Conservation (phyloP, 345 rosid species). For the Stellera chamaejasme region DNA sequence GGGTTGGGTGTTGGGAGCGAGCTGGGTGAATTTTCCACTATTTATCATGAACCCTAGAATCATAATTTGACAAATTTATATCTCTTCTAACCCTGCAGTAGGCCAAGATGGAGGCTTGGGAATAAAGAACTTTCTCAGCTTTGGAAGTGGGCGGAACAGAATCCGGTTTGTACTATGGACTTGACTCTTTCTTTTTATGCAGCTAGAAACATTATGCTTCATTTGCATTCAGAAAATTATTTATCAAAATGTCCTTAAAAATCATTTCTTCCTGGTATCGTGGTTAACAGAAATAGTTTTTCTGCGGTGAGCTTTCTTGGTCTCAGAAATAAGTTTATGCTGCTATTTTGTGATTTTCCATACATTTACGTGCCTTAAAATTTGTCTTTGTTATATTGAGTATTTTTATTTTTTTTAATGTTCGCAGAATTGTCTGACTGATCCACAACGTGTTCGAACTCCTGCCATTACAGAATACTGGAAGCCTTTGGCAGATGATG, state of each 20-base stretch:
- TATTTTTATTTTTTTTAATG: slow-evolving; percentile 12
- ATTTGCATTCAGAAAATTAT: no score
- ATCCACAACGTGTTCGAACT: slow-evolving; percentile 84
- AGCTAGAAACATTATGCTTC: no score
- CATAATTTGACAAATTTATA: slow-evolving; percentile 8
- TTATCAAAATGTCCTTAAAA: no score
- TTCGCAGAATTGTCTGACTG: slow-evolving; percentile 77
- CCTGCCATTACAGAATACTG: slow-evolving; percentile 86
- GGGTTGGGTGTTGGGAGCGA: no score
- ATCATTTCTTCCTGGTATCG: no score
- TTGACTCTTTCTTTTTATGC: no score
- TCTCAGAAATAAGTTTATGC: no score
- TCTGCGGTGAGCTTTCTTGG: no score
- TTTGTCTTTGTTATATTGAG: no score
- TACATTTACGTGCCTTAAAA: no score
- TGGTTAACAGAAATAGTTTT: no score
- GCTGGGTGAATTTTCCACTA: background rate
- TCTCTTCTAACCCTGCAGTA: slow-evolving; percentile 37
- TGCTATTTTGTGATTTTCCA: no score
- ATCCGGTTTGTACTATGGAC: slow-evolving; percentile 40
- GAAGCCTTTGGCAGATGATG: slow-evolving; percentile 97
- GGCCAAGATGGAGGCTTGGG: slow-evolving; percentile 85
- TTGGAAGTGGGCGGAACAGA: slow-evolving; percentile 99
- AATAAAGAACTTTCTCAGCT: slow-evolving; percentile 95
- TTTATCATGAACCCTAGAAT: background rate